phyloP scores from a whole-genome alignment of 164 flowering plant genomes.

The Sedum album region DNA sequence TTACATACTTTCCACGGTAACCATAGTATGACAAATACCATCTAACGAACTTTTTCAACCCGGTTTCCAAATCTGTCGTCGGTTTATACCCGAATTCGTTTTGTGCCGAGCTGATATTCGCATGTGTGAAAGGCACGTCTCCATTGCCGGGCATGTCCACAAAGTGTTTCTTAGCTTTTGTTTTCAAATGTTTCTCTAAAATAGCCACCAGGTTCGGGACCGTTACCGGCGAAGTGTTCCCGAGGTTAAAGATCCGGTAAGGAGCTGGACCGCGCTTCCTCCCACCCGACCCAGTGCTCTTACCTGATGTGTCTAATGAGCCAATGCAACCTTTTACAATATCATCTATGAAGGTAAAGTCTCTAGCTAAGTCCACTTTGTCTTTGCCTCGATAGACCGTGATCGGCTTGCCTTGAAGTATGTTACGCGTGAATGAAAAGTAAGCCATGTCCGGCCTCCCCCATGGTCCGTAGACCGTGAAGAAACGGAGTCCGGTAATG shows the following conservation, averaged over 20 bases:
- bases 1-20: conserved; percentile 8
- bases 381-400: neutral
- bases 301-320: neutral
- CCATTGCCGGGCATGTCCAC: conserved; percentile 7
- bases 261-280: conserved; percentile 2
- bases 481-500: neutral
- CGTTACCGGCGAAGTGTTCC: conserved; percentile 3
- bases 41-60: conserved; percentile 6
- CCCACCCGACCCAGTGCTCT: conserved; percentile 5
- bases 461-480: conserved; percentile 6
- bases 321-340: conserved; percentile 2
- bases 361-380: conserved; percentile 5
- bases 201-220: conserved; percentile 1
- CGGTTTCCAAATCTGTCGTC: conserved; percentile 5
- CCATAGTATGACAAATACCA: conserved; percentile 5
- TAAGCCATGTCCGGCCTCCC: conserved; percentile 6
- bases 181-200: conserved; percentile 3
- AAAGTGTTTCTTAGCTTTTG: conserved; percentile 3
- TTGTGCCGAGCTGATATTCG: neutral
- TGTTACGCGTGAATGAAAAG: conserved; percentile 1
- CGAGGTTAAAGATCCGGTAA: conserved; percentile 4
- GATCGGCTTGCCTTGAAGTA: conserved; percentile 4
- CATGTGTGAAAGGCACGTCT: conserved; percentile 3
- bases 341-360: conserved; percentile 1
- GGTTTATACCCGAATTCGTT: conserved; percentile 7